A percentile compares a stretch with the other conserved stretches of the same genome.
Evolutionary conservation across 495 filamentous ascomycete species (phyloP).

Genomic region (Glarea lozoyensis): DNA sequence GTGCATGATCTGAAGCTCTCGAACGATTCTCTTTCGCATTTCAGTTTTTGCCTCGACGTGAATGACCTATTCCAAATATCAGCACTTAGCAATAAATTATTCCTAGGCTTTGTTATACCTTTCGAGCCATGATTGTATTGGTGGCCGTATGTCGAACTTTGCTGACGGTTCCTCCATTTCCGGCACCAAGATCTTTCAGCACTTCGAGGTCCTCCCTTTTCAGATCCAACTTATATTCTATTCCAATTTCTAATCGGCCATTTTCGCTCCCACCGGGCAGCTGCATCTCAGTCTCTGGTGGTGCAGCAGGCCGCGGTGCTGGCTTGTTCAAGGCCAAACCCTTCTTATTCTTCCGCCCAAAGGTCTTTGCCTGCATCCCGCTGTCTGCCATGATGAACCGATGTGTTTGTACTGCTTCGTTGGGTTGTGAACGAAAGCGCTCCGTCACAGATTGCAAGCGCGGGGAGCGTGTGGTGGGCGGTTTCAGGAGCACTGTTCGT

Average conservation of each 20-base stretch:
- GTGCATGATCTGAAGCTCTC: slow-evolving; percentile 95
- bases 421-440: not conserved
- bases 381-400: slow-evolving; percentile 43
- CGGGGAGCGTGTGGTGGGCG: not conserved
- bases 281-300: slow-evolving; percentile 31
- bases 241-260: slow-evolving; percentile 71
- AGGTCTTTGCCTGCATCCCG: slow-evolving; percentile 64
- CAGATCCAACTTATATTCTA: slow-evolving; percentile 91
- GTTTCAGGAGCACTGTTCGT: not conserved
- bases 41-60: slow-evolving; percentile 97
- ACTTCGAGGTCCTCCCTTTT: slow-evolving; percentile 87
- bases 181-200: slow-evolving; percentile 87
- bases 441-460: not conserved
- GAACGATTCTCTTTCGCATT: slow-evolving; percentile 88
- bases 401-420: not conserved
- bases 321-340: slow-evolving; percentile 76
- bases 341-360: slow-evolving; percentile 96
- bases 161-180: slow-evolving; percentile 95
- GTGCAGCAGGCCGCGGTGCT: slow-evolving; percentile 46
- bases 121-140: slow-evolving; percentile 92
- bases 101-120: slow-evolving; percentile 45
- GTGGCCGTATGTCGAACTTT: slow-evolving; percentile 94
- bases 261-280: slow-evolving; percentile 12
- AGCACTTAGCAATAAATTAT: slow-evolving; percentile 1
- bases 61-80: slow-evolving; percentile 61